Conservation (phyloP, 768 basidiomycete genomes). For the Fomitopsis serialis region DNA sequence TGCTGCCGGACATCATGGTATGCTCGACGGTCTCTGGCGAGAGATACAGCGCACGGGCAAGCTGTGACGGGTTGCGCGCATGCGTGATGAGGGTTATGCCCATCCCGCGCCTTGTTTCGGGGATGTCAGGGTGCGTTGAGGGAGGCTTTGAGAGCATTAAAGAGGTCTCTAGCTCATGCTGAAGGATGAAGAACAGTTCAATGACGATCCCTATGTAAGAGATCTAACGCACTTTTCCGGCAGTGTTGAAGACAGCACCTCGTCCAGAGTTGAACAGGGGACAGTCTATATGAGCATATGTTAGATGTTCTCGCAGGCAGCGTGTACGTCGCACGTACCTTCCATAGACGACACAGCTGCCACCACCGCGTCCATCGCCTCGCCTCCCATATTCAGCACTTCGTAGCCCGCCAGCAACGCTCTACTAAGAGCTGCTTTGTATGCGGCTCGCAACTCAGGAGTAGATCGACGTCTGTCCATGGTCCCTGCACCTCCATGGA, state of each 20-base stretch:
- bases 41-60: slow-evolving; percentile 68
- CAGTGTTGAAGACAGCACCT: slow-evolving; percentile 79
- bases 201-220: not conserved
- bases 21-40: slow-evolving; percentile 59
- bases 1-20: slow-evolving; percentile 60
- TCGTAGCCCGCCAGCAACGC: slow-evolving; percentile 61
- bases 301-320: not conserved
- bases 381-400: slow-evolving; percentile 61
- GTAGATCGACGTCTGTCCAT: slow-evolving; percentile 55
- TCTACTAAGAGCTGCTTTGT: slow-evolving; percentile 46
- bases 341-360: slow-evolving; percentile 73
- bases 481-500: slow-evolving; percentile 79
- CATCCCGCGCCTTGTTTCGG: slow-evolving; percentile 53
- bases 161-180: slow-evolving; percentile 83
- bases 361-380: slow-evolving; percentile 78
- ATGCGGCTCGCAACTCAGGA: slow-evolving; percentile 52
- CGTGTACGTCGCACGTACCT: slow-evolving; percentile 34
- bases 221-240: slow-evolving; percentile 59
- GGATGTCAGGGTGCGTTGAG: slow-evolving; percentile 52
- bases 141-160: slow-evolving; percentile 81
- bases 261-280: slow-evolving; percentile 77
- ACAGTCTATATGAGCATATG: slow-evolving; percentile 43
- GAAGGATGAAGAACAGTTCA: slow-evolving; percentile 1
- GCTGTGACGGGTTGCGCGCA: slow-evolving; percentile 66
- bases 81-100: slow-evolving; percentile 62